phyloP scores from a whole-genome alignment of 108 stramenopile genomes.

The Licmophora abbreviata region DNA sequence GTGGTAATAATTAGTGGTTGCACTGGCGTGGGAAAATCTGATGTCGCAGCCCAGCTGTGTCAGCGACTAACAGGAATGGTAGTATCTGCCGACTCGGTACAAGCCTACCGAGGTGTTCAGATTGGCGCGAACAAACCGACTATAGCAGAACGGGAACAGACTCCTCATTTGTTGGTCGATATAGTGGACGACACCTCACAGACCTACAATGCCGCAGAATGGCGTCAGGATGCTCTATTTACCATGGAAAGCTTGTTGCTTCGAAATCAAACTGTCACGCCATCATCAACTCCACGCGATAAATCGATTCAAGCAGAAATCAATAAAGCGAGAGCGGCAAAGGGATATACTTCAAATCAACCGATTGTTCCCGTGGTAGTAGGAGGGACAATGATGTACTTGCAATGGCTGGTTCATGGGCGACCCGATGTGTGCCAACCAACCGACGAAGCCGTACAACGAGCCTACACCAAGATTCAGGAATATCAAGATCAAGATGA shows the following conservation, averaged over 20 bases:
- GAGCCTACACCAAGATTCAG: constrained; percentile 33
- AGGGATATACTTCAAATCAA: neutral
- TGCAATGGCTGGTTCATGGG: constrained; percentile 94
- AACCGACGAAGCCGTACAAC: constrained; percentile 37
- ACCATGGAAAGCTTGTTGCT: constrained; percentile 36
- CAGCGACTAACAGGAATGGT: constrained; percentile 32
- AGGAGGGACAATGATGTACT: constrained; percentile 89
- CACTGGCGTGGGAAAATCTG: constrained; percentile 89
- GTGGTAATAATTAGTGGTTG: constrained; percentile 86
- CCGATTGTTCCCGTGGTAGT: constrained; percentile 14
- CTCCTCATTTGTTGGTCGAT: constrained; percentile 88
- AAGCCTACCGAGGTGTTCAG: constrained; percentile 83
- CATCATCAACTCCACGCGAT: constrained; percentile 5
- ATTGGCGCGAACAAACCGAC: constrained; percentile 95
- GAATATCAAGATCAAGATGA: constrained; percentile 46
- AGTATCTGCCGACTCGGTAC: constrained; percentile 91
- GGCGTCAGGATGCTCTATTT: constrained; percentile 66
- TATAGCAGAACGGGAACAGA: constrained; percentile 51
- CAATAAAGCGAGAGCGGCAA: neutral
- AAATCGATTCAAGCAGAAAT: constrained; percentile 10
- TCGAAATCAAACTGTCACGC: constrained; percentile 10
- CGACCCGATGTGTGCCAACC: constrained; percentile 86
- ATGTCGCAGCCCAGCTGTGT: constrained; percentile 78
- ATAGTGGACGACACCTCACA: constrained; percentile 46
- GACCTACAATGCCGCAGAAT: constrained; percentile 85